A percentile compares a stretch with the other conserved stretches of the same genome.
Evolutionary conservation across 768 basidiomycete species (phyloP).

Genomic region (Thelephora ganbajun): DNA sequence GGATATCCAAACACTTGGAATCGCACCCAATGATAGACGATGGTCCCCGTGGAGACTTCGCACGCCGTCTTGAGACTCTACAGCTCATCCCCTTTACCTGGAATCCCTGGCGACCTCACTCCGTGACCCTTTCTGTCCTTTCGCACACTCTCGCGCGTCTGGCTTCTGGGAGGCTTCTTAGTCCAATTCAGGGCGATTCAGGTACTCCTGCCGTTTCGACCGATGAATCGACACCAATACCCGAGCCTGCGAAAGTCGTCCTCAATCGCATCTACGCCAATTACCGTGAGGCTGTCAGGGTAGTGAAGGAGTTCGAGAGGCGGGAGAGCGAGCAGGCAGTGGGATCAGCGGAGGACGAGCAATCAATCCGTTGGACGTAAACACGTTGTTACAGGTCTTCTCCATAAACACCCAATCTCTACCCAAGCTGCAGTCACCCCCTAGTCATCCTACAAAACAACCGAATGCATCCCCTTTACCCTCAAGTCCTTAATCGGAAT

Average conservation of each 20-base stretch:
- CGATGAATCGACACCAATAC: conserved; percentile 13
- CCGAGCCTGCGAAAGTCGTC: conserved; percentile 22
- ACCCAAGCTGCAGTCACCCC: conserved; percentile 2
- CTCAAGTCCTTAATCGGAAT: conserved; percentile 41
- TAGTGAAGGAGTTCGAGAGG: conserved; percentile 10
- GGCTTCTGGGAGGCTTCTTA: conserved; percentile 32
- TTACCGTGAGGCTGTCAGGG: conserved; percentile 32
- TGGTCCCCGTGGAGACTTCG: conserved; percentile 27
- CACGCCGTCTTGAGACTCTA: conserved; percentile 44
- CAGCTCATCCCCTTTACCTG: conserved; percentile 51
- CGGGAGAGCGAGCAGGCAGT: conserved; percentile 6
- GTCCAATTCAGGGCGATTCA: conserved; percentile 23
- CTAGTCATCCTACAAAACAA: conserved; percentile 6
- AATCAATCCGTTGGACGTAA: not conserved
- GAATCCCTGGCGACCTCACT: conserved; percentile 55
- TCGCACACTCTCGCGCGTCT: conserved; percentile 33
- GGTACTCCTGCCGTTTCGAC: conserved; percentile 10
- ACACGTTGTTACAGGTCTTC: not conserved
- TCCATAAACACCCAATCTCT: not conserved
- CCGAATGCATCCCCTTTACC: conserved; percentile 4
- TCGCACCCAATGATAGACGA: too few relatives aligned
- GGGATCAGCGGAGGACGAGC: not conserved
- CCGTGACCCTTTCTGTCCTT: conserved; percentile 31
- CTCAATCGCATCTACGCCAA: conserved; percentile 31
- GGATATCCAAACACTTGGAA: too few relatives aligned